Conservation (phyloP, 1,284 basidiomycete genomes). For the Austroboletus novae-zelandiae region DNA sequence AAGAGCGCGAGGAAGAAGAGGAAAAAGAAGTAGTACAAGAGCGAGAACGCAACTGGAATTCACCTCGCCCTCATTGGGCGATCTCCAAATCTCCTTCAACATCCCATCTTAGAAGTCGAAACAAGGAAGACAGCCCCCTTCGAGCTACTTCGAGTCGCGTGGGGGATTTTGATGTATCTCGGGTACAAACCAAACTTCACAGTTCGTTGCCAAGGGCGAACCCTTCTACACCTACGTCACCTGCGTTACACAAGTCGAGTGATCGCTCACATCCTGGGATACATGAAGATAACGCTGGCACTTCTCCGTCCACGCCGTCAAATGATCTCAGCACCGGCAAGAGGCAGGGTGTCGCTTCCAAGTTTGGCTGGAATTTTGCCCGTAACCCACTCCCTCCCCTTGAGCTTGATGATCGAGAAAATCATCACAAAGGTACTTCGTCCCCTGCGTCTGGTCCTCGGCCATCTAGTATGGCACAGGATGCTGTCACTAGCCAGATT, state of each 20-base stretch:
- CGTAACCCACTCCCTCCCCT: constrained; percentile 38
- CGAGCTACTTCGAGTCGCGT: constrained; percentile 19
- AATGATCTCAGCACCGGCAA: constrained; percentile 12
- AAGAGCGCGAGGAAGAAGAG: constrained; percentile 36
- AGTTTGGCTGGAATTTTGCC: constrained; percentile 44
- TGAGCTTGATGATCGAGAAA: constrained; percentile 37
- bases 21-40: constrained; percentile 39
- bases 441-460: constrained; percentile 25
- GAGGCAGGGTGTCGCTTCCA: constrained; percentile 26
- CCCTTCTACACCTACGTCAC: not conserved
- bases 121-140: constrained; percentile 12
- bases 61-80: constrained; percentile 52
- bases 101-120: constrained; percentile 6
- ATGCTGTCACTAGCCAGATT: constrained; percentile 38
- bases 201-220: constrained; percentile 1
- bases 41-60: constrained; percentile 59
- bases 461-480: constrained; percentile 27
- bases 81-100: constrained; percentile 20
- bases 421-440: constrained; percentile 18
- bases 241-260: constrained; percentile 2
- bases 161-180: constrained; percentile 9
- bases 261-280: constrained; percentile 1
- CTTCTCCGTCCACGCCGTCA: not conserved
- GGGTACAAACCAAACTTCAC: constrained; percentile 1
- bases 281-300: constrained; percentile 1